Percentiles rank a stretch among this genome's conserved stretches.
Conservation (phyloP, 1,284 basidiomycete species). For the Irpex lacteus region DNA sequence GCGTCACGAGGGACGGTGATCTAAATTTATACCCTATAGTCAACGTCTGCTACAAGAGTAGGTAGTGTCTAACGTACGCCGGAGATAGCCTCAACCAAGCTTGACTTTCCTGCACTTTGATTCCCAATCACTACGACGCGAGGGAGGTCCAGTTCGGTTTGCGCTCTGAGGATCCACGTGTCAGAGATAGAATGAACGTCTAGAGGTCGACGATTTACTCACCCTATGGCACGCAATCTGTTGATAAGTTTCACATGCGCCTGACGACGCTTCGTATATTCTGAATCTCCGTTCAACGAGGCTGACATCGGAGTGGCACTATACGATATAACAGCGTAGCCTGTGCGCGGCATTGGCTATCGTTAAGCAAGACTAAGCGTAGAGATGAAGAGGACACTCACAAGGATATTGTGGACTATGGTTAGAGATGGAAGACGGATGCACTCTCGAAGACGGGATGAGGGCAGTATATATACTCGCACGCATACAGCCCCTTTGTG, state of each 20-base stretch:
- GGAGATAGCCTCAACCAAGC: conserved; percentile 51
- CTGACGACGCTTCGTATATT: conserved; percentile 44
- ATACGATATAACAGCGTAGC: too few species aligned
- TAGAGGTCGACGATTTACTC: not conserved
- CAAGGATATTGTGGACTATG: too few species aligned
- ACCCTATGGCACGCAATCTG: conserved; percentile 45
- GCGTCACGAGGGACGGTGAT: conserved; percentile 22
- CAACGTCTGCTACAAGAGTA: not conserved
- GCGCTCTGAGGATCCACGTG: conserved; percentile 17
- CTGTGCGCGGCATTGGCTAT: too few species aligned
- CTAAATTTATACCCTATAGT: not conserved
- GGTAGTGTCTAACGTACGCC: conserved; percentile 36
- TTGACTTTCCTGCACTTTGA: conserved; percentile 39
- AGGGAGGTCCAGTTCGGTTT: conserved; percentile 26
- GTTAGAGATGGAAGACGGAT: too few species aligned
- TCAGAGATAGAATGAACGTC: not conserved
- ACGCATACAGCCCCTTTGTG: too few species aligned
- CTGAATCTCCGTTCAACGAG: conserved; percentile 14
- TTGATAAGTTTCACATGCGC: conserved; percentile 45
- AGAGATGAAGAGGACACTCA: too few species aligned
- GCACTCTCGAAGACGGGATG: too few species aligned
- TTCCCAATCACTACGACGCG: conserved; percentile 29
- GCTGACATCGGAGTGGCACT: not conserved
- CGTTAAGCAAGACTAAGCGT: too few species aligned
- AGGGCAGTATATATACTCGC: too few species aligned